Percentiles rank a stretch among this genome's conserved stretches.
Conservation (phyloP, 495 filamentous ascomycete species). For the Cudoniella acicularis region DNA sequence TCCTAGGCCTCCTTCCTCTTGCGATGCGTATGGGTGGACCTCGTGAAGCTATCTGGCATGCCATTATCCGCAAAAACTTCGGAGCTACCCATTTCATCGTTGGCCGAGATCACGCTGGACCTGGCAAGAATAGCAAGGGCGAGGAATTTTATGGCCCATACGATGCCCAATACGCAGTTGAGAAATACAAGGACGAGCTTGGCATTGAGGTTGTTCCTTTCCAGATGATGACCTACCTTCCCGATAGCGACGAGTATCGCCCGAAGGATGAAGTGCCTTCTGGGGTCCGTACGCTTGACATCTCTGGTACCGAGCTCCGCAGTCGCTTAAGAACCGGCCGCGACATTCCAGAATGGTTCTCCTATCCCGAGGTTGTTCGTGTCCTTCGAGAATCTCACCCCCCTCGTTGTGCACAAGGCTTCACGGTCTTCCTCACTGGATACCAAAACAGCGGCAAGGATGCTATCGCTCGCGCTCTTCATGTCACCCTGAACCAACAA, state of each 20-base stretch:
- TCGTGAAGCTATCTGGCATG: slow-evolving; percentile 98
- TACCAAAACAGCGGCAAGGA: slow-evolving; percentile 97
- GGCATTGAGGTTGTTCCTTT: slow-evolving; percentile 98
- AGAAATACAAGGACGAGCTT: slow-evolving; percentile 93
- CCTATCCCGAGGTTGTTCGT: slow-evolving; percentile 96
- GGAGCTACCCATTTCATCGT: slow-evolving; percentile 99
- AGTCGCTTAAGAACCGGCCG: slow-evolving; percentile 81
- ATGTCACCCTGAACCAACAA: slow-evolving; percentile 98
- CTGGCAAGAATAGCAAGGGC: slow-evolving; percentile 93
- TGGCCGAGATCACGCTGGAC: slow-evolving; percentile 94
- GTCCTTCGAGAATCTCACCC: slow-evolving; percentile 95
- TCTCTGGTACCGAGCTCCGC: slow-evolving; percentile 94
- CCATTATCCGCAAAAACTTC: slow-evolving; percentile 99
- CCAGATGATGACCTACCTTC: slow-evolving; percentile 99
- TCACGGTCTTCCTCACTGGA: slow-evolving; percentile 96
- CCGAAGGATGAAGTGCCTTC: slow-evolving; percentile 83
- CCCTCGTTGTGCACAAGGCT: slow-evolving; percentile 82
- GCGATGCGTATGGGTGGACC: slow-evolving; percentile 99
- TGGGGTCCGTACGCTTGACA: slow-evolving; percentile 88
- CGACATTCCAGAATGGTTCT: slow-evolving; percentile 99
- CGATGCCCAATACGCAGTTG: slow-evolving; percentile 95
- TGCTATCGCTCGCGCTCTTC: slow-evolving; percentile 88
- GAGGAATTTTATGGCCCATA: slow-evolving; percentile 98
- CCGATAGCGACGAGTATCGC: slow-evolving; percentile 92
- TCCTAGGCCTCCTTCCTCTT: slow-evolving; percentile 89